Percentiles rank a stretch among this genome's conserved stretches.
phyloP scores from a whole-genome alignment of 768 basidiomycete genomes.

The Naematelia aurantialba region DNA sequence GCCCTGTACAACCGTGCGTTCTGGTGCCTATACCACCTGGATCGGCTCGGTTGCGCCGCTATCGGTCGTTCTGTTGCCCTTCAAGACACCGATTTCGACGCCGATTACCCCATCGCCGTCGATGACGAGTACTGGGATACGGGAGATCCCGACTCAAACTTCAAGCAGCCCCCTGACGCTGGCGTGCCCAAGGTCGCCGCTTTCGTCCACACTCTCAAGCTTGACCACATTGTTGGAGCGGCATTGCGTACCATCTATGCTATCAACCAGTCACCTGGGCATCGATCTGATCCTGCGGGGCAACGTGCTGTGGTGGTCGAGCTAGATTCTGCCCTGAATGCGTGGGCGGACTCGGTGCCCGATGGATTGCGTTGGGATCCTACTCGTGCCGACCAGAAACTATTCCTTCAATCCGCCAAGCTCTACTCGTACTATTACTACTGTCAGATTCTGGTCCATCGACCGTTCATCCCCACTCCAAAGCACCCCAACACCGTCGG shows the following conservation, averaged over 20 bases:
- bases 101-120: conserved; percentile 68
- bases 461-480: conserved; percentile 69
- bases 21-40: conserved; percentile 57
- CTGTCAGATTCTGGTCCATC: conserved; percentile 64
- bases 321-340: conserved; percentile 65
- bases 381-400: conserved; percentile 54
- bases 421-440: conserved; percentile 63
- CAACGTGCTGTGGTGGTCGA: conserved; percentile 59
- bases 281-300: conserved; percentile 27
- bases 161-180: conserved; percentile 60
- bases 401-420: conserved; percentile 61
- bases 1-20: conserved; percentile 77
- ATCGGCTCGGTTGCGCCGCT: conserved; percentile 50
- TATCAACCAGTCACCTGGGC: conserved; percentile 58
- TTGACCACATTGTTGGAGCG: conserved; percentile 63
- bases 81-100: conserved; percentile 68
- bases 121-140: conserved; percentile 77
- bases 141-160: conserved; percentile 57
- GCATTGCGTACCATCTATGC: conserved; percentile 66
- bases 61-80: conserved; percentile 69
- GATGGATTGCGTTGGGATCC: conserved; percentile 61
- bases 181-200: conserved; percentile 53
- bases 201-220: conserved; percentile 59
- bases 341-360: conserved; percentile 69
- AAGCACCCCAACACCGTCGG: conserved; percentile 53